A percentile compares a stretch with the other conserved stretches of the same genome.
Conservation (phyloP, 495 filamentous ascomycete species). For the Durotheca rogersii region DNA sequence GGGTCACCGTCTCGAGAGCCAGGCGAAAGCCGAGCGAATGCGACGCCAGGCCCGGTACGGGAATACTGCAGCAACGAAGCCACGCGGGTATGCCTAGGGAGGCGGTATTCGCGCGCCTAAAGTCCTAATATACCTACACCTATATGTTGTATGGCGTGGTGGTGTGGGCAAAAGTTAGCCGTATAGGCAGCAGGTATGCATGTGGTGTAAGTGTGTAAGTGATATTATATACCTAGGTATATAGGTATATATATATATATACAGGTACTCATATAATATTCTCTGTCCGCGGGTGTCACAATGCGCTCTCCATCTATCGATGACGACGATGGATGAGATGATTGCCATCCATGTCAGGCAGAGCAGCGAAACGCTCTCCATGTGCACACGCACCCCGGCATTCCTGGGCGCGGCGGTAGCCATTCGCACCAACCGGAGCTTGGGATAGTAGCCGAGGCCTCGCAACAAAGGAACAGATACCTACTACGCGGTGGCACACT, state of each 20-base stretch:
- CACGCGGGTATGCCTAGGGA: too few species aligned
- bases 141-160: neutral
- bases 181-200: too few species aligned
- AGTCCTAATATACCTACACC: neutral
- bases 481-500: neutral
- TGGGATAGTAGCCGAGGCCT: constrained; percentile 6
- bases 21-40: constrained; percentile 23
- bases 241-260: neutral
- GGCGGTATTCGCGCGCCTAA: too few species aligned
- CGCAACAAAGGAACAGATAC: neutral
- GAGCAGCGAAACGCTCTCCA: neutral
- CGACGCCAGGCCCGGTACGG: too few species aligned
- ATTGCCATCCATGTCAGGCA: neutral
- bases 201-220: neutral
- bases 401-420: constrained; percentile 4
- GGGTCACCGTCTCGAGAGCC: neutral
- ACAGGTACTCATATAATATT: too few species aligned
- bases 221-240: too few species aligned
- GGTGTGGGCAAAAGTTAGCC: too few species aligned
- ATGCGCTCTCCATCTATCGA: too few species aligned
- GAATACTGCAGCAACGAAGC: too few species aligned
- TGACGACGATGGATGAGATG: constrained; percentile 13
- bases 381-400: neutral
- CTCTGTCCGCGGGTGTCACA: too few species aligned
- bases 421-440: constrained; percentile 16